A percentile compares a stretch with the other conserved stretches of the same genome.
Evolutionary conservation across 78 protist species (phyloP).

Genomic region (Dictyostelium firmibasis): DNA sequence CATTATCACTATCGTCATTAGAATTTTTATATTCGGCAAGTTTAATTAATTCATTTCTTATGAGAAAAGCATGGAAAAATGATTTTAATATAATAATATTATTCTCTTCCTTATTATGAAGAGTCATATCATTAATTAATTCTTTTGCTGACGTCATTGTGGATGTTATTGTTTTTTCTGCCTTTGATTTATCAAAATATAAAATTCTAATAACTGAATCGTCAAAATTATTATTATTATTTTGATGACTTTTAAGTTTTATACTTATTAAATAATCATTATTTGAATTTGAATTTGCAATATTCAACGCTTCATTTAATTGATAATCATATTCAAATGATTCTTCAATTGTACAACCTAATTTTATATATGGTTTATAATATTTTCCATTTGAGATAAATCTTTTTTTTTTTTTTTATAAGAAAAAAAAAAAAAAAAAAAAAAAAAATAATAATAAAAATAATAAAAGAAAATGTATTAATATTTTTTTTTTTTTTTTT

Average conservation of each 20-base stretch:
- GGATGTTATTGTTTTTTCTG: background rate
- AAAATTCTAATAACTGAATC: background rate
- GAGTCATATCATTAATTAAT: background rate
- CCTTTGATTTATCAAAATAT: background rate
- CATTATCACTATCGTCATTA: background rate
- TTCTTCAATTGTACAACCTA: slow-evolving; percentile 11
- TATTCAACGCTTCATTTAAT: background rate
- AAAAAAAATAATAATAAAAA: background rate
- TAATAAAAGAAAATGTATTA: background rate
- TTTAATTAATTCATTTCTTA: background rate
- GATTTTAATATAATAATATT: slow-evolving; percentile 19
- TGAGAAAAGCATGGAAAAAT: slow-evolving; percentile 7
- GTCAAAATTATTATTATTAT: background rate
- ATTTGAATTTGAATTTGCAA: background rate
- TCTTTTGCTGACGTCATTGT: background rate
- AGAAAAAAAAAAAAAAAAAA: background rate
- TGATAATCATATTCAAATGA: background rate
- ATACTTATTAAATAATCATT: background rate
- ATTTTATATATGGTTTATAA: background rate
- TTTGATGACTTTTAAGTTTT: background rate
- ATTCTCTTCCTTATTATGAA: background rate
- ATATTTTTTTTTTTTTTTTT: background rate
- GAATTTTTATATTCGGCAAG: background rate
- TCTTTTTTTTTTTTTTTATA: no score
- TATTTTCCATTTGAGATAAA: background rate